A percentile compares a stretch with the other conserved stretches of the same genome.
Evolutionary conservation across 2,329 filamentous ascomycete species (phyloP).

Genomic region (Triangularia setosa): DNA sequence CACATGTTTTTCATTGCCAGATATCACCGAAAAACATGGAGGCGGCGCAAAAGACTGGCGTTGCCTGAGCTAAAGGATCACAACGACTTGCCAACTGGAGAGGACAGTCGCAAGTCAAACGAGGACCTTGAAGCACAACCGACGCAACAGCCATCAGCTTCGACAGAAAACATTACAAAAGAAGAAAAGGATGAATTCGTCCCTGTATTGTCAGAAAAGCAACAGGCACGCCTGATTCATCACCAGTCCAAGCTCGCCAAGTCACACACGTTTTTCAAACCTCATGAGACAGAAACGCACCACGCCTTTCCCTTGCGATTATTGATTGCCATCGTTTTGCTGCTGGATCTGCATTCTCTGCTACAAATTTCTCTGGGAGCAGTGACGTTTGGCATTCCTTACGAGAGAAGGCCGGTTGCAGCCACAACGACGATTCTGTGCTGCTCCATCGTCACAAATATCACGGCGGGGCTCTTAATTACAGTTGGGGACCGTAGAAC

Average conservation of each 20-base stretch:
- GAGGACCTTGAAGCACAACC: constrained; percentile 15
- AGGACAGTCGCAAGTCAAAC: constrained; percentile 26
- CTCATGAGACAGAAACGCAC: constrained; percentile 80
- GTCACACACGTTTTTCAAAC: constrained; percentile 85
- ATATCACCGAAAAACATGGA: constrained; percentile 64
- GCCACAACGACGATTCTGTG: constrained; percentile 78
- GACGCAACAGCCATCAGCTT: constrained; percentile 36
- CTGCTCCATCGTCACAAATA: constrained; percentile 73
- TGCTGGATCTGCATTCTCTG: constrained; percentile 75
- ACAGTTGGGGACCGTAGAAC: constrained; percentile 71
- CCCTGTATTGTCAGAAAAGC: constrained; percentile 58
- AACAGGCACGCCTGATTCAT: constrained; percentile 68
- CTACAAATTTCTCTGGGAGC: constrained; percentile 77
- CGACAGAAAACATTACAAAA: constrained; percentile 36
- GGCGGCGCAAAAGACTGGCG: constrained; percentile 56
- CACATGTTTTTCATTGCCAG: constrained; percentile 80
- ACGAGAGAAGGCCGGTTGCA: constrained; percentile 63
- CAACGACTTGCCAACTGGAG: constrained; percentile 57
- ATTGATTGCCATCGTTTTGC: constrained; percentile 71
- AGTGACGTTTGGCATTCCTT: constrained; percentile 74
- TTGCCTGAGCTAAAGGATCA: constrained; percentile 62
- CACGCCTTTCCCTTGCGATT: constrained; percentile 71
- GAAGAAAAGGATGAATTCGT: constrained; percentile 45
- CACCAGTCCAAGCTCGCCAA: constrained; percentile 78
- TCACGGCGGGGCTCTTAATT: constrained; percentile 72